These are phyloP conservation scores for Alternaria sp. DNA, from an alignment of 2,329 filamentous ascomycete genomes.

Conservation along the genomic window DNA sequence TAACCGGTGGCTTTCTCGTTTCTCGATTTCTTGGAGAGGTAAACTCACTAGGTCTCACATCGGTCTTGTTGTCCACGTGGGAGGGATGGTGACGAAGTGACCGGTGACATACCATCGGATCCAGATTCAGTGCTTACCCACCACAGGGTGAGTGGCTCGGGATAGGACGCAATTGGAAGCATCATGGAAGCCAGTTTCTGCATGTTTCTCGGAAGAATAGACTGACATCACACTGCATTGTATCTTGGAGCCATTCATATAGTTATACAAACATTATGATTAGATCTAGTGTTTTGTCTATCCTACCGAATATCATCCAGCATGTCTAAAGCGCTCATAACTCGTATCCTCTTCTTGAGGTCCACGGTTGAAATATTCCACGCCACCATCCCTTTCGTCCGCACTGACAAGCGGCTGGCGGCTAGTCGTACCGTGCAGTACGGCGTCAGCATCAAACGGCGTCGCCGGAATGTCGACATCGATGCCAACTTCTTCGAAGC, in stretches of 20 bases:
- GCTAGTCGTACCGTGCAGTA: conserved; percentile 21
- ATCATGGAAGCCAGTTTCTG: not conserved
- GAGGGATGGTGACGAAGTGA: not conserved
- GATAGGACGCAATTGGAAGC: not conserved
- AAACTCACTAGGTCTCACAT: not conserved
- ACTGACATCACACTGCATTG: not conserved
- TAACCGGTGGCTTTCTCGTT: not conserved
- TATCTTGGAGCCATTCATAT: not conserved
- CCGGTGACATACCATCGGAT: not conserved
- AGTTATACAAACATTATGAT: not conserved
- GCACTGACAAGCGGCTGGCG: conserved; percentile 24
- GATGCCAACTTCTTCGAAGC: conserved; percentile 27
- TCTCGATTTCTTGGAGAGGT: not conserved
- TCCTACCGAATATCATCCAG: not conserved
- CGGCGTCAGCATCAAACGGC: conserved; percentile 30
- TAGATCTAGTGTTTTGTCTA: not conserved
- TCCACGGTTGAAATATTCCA: conserved; percentile 11
- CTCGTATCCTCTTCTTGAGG: conserved; percentile 22
- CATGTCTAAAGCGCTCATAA: conserved; percentile 23
- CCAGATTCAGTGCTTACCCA: not conserved
- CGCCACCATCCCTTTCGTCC: conserved; percentile 8
- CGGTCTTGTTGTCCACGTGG: not conserved
- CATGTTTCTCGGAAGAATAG: not conserved
- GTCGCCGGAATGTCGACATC: conserved; percentile 29
- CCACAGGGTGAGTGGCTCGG: not conserved